Conservation (phyloP, 371 early-diverging fungal species). For the Mortierella sp. region DNA sequence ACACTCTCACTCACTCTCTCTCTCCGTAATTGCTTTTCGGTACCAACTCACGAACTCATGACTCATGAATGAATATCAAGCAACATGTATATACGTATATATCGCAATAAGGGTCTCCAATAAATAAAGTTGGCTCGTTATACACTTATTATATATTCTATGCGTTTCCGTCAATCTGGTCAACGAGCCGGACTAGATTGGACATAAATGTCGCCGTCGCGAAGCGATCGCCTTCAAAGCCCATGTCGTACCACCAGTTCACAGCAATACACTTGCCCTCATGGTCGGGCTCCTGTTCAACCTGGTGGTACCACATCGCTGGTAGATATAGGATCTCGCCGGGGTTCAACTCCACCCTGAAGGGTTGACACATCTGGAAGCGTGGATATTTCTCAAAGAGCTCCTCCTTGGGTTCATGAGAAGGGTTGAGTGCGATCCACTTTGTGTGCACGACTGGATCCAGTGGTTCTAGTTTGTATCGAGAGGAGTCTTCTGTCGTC, state of each 20-base stretch:
- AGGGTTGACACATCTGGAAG: conserved; percentile 64
- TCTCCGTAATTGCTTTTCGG: no score
- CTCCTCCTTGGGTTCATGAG: conserved; percentile 49
- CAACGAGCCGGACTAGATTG: conserved; percentile 37
- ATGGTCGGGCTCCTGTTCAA: conserved; percentile 66
- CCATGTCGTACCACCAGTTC: conserved; percentile 87
- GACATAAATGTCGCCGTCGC: conserved; percentile 37
- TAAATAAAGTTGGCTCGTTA: no score
- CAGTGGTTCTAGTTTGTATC: conserved; percentile 55
- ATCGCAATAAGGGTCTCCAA: no score
- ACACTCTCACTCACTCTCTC: no score
- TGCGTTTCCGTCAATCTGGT: conserved; percentile 30
- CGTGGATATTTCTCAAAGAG: conserved; percentile 62
- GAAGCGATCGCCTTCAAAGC: conserved; percentile 60
- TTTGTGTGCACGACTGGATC: conserved; percentile 60
- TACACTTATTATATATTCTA: neutral
- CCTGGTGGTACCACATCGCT: conserved; percentile 86
- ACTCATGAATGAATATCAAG: no score
- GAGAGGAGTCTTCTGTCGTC: no score
- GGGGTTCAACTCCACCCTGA: conserved; percentile 66
- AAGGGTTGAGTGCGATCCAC: conserved; percentile 77
- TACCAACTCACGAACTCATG: no score
- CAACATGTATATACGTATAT: no score
- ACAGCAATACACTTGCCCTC: conserved; percentile 80
- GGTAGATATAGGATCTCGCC: conserved; percentile 85